A percentile compares a stretch with the other conserved stretches of the same genome.
Conservation (phyloP, 108 stramenopile species). For the Skeletonema marinoi region DNA sequence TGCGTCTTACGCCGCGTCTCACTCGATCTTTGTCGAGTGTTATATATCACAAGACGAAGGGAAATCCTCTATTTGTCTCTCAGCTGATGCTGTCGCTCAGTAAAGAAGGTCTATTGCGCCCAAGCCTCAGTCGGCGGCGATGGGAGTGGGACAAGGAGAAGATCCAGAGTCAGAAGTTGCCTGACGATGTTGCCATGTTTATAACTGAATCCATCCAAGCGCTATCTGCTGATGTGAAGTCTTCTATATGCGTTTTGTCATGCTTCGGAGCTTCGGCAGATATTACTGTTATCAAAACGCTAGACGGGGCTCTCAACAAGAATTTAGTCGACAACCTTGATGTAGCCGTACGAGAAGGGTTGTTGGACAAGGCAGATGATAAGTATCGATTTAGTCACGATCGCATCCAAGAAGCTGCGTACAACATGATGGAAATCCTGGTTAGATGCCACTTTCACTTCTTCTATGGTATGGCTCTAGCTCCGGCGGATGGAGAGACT, state of each 20-base stretch:
- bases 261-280: constrained; percentile 13
- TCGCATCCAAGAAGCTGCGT: not conserved
- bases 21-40: constrained; percentile 14
- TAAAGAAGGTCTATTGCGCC: constrained; percentile 11
- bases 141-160: constrained; percentile 34
- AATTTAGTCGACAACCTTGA: not conserved
- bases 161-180: constrained; percentile 7
- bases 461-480: constrained; percentile 1
- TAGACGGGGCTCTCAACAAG: not conserved
- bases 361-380: constrained; percentile 3
- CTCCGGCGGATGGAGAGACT: not conserved
- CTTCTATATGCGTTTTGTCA: not conserved
- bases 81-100: constrained; percentile 9
- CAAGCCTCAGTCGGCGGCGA: not conserved
- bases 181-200: constrained; percentile 10
- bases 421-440: constrained; percentile 9
- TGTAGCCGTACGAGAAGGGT: constrained; percentile 9
- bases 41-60: constrained; percentile 20
- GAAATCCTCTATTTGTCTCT: constrained; percentile 13
- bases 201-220: not conserved
- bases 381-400: not conserved
- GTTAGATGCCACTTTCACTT: not conserved
- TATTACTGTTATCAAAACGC: not conserved
- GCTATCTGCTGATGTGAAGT: not conserved
- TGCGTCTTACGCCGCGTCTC: constrained; percentile 3